Conservation (phyloP, 495 filamentous ascomycete genomes). For the Hypomontagnella monticulosa region DNA sequence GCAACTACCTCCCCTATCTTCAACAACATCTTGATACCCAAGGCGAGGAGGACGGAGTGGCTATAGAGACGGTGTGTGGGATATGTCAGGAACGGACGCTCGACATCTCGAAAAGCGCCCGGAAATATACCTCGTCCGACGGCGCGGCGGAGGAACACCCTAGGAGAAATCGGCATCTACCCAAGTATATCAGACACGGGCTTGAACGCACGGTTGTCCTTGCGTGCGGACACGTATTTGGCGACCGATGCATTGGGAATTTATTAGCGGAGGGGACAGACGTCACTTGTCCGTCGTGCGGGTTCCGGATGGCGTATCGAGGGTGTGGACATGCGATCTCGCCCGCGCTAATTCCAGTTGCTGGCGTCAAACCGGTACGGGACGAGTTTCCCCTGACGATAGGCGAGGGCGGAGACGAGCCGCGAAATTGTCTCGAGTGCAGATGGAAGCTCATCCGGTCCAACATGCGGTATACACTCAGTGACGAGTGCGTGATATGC, state of each 20-base stretch:
- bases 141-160: not conserved
- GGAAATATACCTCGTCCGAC: slow-evolving; percentile 11
- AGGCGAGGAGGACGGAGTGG: slow-evolving; percentile 19
- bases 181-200: slow-evolving; percentile 23
- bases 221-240: slow-evolving; percentile 44
- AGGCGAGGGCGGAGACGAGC: slow-evolving; percentile 30
- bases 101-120: slow-evolving; percentile 31
- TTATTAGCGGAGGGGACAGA: slow-evolving; percentile 7
- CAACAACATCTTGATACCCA: slow-evolving; percentile 35
- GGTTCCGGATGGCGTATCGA: slow-evolving; percentile 36
- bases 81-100: slow-evolving; percentile 36
- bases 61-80: slow-evolving; percentile 27
- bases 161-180: slow-evolving; percentile 11
- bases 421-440: slow-evolving; percentile 38
- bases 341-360: slow-evolving; percentile 31
- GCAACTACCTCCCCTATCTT: slow-evolving; percentile 42
- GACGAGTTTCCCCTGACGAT: slow-evolving; percentile 44
- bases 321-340: slow-evolving; percentile 36
- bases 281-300: slow-evolving; percentile 39
- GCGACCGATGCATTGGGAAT: slow-evolving; percentile 39
- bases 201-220: slow-evolving; percentile 38
- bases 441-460: slow-evolving; percentile 34
- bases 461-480: slow-evolving; percentile 32
- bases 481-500: slow-evolving; percentile 39
- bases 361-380: slow-evolving; percentile 26